phyloP scores from a whole-genome alignment of 805 yeast species.

The Lipomyces sp. region DNA sequence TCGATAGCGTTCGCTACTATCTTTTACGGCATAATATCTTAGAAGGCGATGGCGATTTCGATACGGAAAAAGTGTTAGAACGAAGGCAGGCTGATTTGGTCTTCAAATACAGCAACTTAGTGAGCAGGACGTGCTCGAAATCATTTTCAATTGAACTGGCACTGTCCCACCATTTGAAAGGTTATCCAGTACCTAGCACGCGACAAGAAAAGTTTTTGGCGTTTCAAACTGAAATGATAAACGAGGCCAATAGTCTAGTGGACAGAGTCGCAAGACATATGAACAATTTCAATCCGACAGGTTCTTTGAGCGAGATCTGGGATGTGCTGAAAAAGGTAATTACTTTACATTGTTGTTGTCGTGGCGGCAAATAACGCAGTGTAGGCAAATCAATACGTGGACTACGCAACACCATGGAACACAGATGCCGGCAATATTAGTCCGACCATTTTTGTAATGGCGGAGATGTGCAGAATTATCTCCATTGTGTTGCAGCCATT shows the following conservation, averaged over 20 bases:
- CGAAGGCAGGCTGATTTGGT: conserved; percentile 58
- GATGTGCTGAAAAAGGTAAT: conserved; percentile 40
- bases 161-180: conserved; percentile 7
- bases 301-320: conserved; percentile 66
- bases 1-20: conserved; percentile 67
- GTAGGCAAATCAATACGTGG: conserved; percentile 67
- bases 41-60: conserved; percentile 78
- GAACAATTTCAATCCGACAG: conserved; percentile 56
- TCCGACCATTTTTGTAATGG: conserved; percentile 60
- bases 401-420: conserved; percentile 76
- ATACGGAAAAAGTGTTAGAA: conserved; percentile 59
- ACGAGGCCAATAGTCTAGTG: conserved; percentile 3
- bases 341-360: background rate
- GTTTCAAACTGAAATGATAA: conserved; percentile 4
- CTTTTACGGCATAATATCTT: conserved; percentile 76
- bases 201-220: conserved; percentile 11
- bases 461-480: conserved; percentile 71
- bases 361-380: background rate
- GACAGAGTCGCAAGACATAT: conserved; percentile 10
- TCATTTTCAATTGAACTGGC: conserved; percentile 54
- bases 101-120: conserved; percentile 81
- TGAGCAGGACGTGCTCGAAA: conserved; percentile 72
- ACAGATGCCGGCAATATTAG: conserved; percentile 6
- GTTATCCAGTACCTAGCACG: conserved; percentile 5
- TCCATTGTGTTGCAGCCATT: conserved; percentile 73